Percentiles rank a stretch among this genome's conserved stretches.
phyloP scores from a whole-genome alignment of 2,329 filamentous ascomycete genomes.

The Coniochaeta sp. region DNA sequence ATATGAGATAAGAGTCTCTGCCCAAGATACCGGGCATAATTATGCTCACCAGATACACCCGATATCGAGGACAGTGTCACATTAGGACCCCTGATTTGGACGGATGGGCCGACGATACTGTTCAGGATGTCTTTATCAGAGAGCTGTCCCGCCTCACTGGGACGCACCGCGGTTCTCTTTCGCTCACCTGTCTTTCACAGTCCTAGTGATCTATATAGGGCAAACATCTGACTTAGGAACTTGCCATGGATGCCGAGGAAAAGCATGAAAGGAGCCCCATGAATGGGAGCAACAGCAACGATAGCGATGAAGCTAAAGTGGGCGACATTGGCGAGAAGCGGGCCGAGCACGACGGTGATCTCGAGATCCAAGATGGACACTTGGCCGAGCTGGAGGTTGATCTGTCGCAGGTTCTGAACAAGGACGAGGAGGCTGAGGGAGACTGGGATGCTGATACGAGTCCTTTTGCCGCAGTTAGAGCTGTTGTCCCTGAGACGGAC shows the following conservation, averaged over 20 bases:
- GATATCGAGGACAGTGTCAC: neutral
- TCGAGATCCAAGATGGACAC: neutral
- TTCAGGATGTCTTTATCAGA: neutral
- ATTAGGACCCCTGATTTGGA: neutral
- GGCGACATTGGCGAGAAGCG: neutral
- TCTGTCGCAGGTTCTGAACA: neutral
- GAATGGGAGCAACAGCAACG: neutral
- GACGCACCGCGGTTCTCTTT: neutral
- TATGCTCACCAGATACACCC: neutral
- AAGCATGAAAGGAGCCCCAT: neutral
- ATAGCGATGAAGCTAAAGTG: neutral
- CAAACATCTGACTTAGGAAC: neutral
- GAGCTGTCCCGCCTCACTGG: neutral
- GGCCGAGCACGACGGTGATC: neutral
- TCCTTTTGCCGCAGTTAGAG: constrained; percentile 22
- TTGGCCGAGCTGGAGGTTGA: neutral
- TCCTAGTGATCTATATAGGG: neutral
- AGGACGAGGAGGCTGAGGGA: neutral
- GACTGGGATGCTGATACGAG: neutral
- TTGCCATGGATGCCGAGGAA: neutral
- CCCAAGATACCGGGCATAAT: neutral
- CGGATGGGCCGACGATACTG: neutral
- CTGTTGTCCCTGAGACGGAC: constrained; percentile 24
- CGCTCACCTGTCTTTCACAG: neutral
- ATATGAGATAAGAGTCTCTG: neutral